These are phyloP conservation scores for Fusarium dlaminii DNA, from an alignment of 2,329 filamentous ascomycete species.

Conservation along the genomic window DNA sequence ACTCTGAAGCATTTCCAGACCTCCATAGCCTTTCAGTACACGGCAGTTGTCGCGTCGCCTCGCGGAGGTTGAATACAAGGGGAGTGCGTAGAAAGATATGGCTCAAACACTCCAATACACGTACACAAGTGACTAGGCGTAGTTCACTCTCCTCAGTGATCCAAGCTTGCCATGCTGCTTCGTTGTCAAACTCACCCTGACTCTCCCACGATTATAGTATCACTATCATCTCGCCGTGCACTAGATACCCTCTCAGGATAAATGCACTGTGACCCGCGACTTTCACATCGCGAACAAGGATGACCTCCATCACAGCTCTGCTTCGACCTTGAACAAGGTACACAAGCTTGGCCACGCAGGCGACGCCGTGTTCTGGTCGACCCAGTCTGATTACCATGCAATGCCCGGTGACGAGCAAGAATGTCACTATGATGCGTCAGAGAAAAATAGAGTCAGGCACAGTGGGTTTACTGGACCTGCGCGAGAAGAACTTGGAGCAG, in stretches of 20 bases:
- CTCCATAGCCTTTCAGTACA: background rate
- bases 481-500: background rate
- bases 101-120: background rate
- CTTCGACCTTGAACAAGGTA: background rate
- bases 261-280: fast-evolving
- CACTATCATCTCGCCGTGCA: fast-evolving
- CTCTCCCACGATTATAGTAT: fast-evolving
- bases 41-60: background rate
- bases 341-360: background rate
- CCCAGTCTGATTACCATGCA: background rate
- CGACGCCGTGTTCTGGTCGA: background rate
- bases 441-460: too few species aligned
- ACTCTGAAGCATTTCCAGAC: background rate
- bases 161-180: background rate
- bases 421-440: background rate
- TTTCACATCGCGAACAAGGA: background rate
- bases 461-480: too few species aligned
- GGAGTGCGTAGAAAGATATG: background rate
- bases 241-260: fast-evolving
- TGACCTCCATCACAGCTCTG: background rate
- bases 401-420: background rate
- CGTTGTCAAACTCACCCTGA: fast-evolving
- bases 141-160: background rate
- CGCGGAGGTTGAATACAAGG: background rate
- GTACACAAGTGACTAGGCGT: background rate